Base-by-base conservation (phyloP, 371 early-diverging fungal genomes). In the Mucor racemosus region DNA sequence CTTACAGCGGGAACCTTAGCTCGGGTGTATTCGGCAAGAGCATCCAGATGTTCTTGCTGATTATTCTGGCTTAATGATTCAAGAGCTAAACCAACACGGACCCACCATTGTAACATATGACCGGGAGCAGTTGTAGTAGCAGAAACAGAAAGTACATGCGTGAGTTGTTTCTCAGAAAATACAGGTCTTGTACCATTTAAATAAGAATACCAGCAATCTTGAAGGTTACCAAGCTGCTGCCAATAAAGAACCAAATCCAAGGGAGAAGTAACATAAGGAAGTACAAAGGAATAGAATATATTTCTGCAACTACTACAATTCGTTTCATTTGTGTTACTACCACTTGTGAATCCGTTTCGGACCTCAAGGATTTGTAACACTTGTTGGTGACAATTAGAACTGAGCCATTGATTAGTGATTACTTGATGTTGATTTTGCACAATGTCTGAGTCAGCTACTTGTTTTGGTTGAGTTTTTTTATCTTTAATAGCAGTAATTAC, bases 211-310 rank as follows among this genome's bases (percentile, higher is more conserved):
- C 76, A 76, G 21, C 44, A 53, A 4, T 65, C 41, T 56, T 76
- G 65, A 3, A 75, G 59, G 41, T 60, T 46, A 26, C 39, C 40
- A 5, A 78, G 62, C 7, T 71, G 62, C 17, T 76, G 71, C 79
- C 79, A 78, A 39, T 78, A 78, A 2, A 69, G 40, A 14, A 70
- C 59, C 62, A 76, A 66, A 36, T 76, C 79, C n/a, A 78, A 54
- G 21, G 79, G 76, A 58, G 71, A 67, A 7, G 75, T 75, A 9
- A 76, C 59, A 58, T 75, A 78, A 15, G 76, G 79, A 33, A 78
- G 59, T 3, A 72, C 79, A 66, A 69, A 76, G 2, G 79, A 78
- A 21, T 78, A 72, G 60, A 78, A 74, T 0, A 61, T 55, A n/a
- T 69, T 69, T 14, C 66, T 57, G 58, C 79, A 78, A n/a, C 67